phyloP scores from a whole-genome alignment of 1,284 basidiomycete species.

The Rhodotorula mucilaginosa region DNA sequence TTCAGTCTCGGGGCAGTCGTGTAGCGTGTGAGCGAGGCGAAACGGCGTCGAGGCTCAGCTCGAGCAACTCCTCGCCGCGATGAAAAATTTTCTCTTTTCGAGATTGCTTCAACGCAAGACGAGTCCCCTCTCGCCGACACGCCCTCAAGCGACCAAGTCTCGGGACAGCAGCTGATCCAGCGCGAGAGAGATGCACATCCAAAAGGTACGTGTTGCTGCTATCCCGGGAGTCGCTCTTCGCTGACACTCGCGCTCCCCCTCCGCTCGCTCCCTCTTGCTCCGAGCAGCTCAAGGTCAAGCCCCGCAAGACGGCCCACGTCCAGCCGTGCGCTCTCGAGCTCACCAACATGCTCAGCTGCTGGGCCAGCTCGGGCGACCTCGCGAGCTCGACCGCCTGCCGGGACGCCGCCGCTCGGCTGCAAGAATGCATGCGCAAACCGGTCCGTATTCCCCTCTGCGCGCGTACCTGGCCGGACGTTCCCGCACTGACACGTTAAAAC shows the following conservation, averaged over 20 bases:
- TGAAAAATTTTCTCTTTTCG: not conserved
- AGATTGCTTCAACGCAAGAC: not conserved
- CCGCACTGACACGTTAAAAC: slow-evolving; percentile 5
- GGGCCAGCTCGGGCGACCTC: slow-evolving; percentile 77
- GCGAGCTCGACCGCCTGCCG: slow-evolving; percentile 64
- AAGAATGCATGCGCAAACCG: slow-evolving; percentile 80
- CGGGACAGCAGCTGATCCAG: no score
- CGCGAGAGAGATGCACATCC: slow-evolving; percentile 25
- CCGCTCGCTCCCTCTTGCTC: not conserved
- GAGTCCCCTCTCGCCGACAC: no score
- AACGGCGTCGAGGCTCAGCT: no score
- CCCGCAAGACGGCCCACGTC: slow-evolving; percentile 65
- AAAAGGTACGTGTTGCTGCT: slow-evolving; percentile 21
- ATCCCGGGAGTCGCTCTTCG: not conserved
- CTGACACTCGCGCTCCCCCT: not conserved
- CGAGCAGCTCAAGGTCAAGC: slow-evolving; percentile 69
- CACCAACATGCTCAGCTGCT: slow-evolving; percentile 80
- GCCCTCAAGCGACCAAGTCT: no score
- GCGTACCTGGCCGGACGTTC: not conserved
- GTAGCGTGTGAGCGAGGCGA: not conserved
- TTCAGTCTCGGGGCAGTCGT: no score
- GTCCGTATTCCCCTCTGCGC: slow-evolving; percentile 51
- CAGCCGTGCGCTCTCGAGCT: slow-evolving; percentile 74
- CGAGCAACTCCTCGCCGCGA: no score
- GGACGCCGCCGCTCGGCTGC: slow-evolving; percentile 64